Conservation (phyloP, 495 filamentous ascomycete genomes). For the Neurospora sp. region DNA sequence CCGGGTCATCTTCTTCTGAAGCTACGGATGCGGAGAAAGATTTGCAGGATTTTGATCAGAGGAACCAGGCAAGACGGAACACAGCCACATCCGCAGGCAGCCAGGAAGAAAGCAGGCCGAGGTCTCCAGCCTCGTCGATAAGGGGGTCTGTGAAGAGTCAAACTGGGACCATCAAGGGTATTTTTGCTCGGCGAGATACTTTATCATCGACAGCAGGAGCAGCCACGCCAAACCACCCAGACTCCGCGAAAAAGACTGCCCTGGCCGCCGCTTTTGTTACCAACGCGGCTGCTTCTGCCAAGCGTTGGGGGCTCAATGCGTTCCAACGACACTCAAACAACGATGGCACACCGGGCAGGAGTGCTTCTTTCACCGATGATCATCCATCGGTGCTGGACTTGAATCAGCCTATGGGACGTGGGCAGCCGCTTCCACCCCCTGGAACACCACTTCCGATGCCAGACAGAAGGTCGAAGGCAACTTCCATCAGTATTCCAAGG, state of each 20-base stretch:
- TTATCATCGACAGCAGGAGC: conserved; percentile 13
- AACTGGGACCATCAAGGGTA: conserved; percentile 24
- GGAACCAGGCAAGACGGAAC: conserved; percentile 31
- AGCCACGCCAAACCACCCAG: conserved; percentile 14
- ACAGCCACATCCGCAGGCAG: conserved; percentile 30
- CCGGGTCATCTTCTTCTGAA: conserved; percentile 24
- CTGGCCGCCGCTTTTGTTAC: conserved; percentile 46
- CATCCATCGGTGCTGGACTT: conserved; percentile 33
- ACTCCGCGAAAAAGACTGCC: conserved; percentile 31
- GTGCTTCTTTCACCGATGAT: conserved; percentile 11
- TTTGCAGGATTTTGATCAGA: conserved; percentile 24
- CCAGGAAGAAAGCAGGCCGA: conserved; percentile 13
- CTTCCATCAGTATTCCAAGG: conserved; percentile 48
- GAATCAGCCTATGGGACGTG: conserved; percentile 61
- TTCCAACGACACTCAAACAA: conserved; percentile 45
- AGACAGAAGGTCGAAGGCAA: conserved; percentile 42
- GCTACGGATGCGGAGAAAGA: conserved; percentile 26
- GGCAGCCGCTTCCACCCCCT: conserved; percentile 66
- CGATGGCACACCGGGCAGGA: conserved; percentile 17
- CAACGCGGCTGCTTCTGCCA: conserved; percentile 66
- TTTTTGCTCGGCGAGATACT: conserved; percentile 32
- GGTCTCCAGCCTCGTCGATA: conserved; percentile 25
- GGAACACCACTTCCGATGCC: conserved; percentile 53
- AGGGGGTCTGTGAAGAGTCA: conserved; percentile 28
- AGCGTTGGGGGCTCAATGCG: conserved; percentile 73